Evolutionary conservation across 129 eudicot species (phyloP), one percentile per base, ranked within the genome.

Genomic region (Flaveria linearis): DNA sequence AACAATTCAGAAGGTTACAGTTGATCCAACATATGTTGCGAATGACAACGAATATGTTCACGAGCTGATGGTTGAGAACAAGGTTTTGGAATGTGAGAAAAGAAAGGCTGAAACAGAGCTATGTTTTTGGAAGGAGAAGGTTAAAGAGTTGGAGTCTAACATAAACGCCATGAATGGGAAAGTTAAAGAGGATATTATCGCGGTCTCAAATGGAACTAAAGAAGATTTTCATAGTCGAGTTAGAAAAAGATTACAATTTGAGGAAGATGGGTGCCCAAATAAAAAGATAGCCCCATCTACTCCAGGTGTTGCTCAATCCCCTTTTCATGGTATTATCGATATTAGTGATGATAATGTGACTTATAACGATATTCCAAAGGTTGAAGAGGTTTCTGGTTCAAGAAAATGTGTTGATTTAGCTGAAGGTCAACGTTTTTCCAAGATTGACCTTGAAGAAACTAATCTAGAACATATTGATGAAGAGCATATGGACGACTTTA

Each of bases 41-140:
- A 72, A 61, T 16, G 83, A 79, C 11, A 76, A 42, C 5, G 86
- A 79, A 9, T 63, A 30, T 62, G 57, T 84, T 51, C 17, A 36
- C 23, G 73, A 84, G 30, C 67, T 88, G 83, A 81, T 81, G 86
- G 73, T 65, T 39, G 92, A 86, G 78, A 88, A 79, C 73, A 75
- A 82, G 28, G 92, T 80, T 65, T 71, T 91, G 88, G 87, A 86
- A 39, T 83, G 84, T 77, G 94, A 88, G 78, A 91, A 86, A 81
- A 57, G 15, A 42, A 85, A 69, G 33, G 90, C 88, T 58, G 88
- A 88, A 77, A 74, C 76, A 5, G 83, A 85, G 22, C 66, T 83
- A 64, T 78, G 65, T 57, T 56, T 26, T 28, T 82, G 78, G 88
- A 86, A 86, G 76, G 67, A 26, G 16, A 91, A 83, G 70, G 86